phyloP scores from a whole-genome alignment of 495 filamentous ascomycete genomes.

The Neurospora cerealis region DNA sequence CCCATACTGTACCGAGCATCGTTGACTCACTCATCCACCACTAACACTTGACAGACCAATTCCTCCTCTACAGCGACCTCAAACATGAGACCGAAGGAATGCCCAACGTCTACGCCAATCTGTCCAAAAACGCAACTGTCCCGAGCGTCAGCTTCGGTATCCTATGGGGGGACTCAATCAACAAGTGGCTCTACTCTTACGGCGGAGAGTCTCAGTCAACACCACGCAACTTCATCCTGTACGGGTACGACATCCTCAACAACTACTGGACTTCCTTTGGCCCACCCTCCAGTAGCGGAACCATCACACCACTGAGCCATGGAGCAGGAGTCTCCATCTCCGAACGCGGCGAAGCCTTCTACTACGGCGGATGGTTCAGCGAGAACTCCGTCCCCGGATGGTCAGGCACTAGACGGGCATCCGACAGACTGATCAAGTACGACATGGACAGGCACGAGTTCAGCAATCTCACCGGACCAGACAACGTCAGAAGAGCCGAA shows the following conservation, averaged over 20 bases:
- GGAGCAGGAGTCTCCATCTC: constrained; percentile 16
- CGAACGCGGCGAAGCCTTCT: constrained; percentile 17
- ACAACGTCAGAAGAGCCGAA: constrained; percentile 8
- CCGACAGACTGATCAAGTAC: constrained; percentile 11
- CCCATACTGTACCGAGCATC: no score
- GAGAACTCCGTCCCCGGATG: constrained; percentile 34
- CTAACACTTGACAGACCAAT: constrained; percentile 24
- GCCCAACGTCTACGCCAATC: constrained; percentile 39
- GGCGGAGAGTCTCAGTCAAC: constrained; percentile 39
- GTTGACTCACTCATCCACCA: not conserved
- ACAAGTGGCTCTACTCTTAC: constrained; percentile 43
- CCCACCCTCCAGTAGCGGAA: constrained; percentile 5
- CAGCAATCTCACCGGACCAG: constrained; percentile 10
- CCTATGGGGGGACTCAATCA: constrained; percentile 42
- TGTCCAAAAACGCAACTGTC: constrained; percentile 39
- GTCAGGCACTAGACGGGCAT: constrained; percentile 12
- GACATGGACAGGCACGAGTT: constrained; percentile 12
- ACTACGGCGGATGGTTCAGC: constrained; percentile 39
- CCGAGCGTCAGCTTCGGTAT: constrained; percentile 35
- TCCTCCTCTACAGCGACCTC: constrained; percentile 41
- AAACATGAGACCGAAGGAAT: constrained; percentile 29
- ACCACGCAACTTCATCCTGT: constrained; percentile 24
- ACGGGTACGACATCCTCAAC: constrained; percentile 35
- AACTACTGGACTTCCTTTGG: constrained; percentile 33
- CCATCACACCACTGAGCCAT: constrained; percentile 8